These are phyloP conservation scores for Fusarium sp. DNA, from an alignment of 2,329 filamentous ascomycete genomes.

Conservation along the genomic window DNA sequence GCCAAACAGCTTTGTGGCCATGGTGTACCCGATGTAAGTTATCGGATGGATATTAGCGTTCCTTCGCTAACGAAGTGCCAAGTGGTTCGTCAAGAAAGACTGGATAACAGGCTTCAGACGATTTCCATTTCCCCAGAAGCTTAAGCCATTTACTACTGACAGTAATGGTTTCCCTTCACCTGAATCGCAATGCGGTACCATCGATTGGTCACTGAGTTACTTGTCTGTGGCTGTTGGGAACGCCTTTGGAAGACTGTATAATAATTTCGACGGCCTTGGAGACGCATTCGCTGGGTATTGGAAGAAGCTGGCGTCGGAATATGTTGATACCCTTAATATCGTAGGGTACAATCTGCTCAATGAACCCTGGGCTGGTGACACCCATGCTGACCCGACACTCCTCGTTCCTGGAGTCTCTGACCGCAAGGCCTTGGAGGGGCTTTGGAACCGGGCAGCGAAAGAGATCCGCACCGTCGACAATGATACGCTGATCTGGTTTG, in stretches of 20 bases:
- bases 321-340: neutral
- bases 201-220: constrained; percentile 4
- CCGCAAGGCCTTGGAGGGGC: neutral
- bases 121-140: neutral
- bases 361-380: constrained; percentile 2
- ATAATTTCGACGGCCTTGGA: neutral
- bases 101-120: accelerated
- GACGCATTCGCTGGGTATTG: neutral
- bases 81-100: neutral
- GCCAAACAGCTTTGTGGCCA: neutral
- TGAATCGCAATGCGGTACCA: neutral
- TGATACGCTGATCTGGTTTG: neutral
- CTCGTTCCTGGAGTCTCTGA: neutral
- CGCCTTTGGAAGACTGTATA: neutral
- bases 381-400: neutral
- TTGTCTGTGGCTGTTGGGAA: constrained; percentile 1
- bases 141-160: neutral
- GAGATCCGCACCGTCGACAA: neutral
- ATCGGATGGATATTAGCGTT: accelerated
- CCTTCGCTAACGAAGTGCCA: accelerated
- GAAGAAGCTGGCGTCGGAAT: neutral
- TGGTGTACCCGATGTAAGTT: neutral
- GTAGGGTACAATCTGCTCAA: constrained; percentile 8
- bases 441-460: neutral
- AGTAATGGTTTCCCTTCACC: neutral